A percentile compares a stretch with the other conserved stretches of the same genome.
Conservation (phyloP, 257 asterid species). For the Eustoma russellianum region DNA sequence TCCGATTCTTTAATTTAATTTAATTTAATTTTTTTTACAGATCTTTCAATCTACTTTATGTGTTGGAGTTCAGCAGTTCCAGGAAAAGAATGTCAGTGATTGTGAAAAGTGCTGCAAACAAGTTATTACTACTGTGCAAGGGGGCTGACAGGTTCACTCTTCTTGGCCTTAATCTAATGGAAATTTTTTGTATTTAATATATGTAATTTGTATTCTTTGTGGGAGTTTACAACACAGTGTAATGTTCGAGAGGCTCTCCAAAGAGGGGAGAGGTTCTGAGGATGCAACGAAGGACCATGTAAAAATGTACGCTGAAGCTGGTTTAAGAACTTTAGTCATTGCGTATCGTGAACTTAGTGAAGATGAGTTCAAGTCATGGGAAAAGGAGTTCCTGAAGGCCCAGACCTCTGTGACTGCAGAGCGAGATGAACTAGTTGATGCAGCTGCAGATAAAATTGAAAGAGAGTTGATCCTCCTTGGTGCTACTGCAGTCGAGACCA, state of each 20-base stretch:
- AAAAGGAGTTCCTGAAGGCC: constrained; percentile 60
- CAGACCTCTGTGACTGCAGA: constrained; percentile 55
- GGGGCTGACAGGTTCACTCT: constrained; percentile 86
- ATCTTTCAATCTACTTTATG: constrained; percentile 65
- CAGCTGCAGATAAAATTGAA: constrained; percentile 79
- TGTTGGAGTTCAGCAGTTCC: constrained; percentile 90
- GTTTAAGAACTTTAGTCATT: constrained; percentile 76
- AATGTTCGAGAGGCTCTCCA: constrained; percentile 72
- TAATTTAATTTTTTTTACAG: constrained; percentile 38
- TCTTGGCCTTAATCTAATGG: background rate
- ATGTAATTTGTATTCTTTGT: background rate
- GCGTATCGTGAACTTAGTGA: constrained; percentile 76
- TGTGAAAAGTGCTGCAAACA: constrained; percentile 52
- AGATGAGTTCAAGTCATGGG: constrained; percentile 66
- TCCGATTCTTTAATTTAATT: constrained; percentile 4
- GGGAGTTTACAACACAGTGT: constrained; percentile 37
- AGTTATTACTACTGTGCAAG: constrained; percentile 78
- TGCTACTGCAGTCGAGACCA: constrained; percentile 79
- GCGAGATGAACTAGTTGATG: constrained; percentile 68
- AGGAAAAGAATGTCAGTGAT: constrained; percentile 95
- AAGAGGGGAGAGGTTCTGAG: constrained; percentile 33
- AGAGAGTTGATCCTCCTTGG: constrained; percentile 72
- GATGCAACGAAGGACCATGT: constrained; percentile 58
- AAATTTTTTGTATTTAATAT: background rate
- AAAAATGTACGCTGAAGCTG: constrained; percentile 76